These are phyloP conservation scores for Penicillium odoratum DNA, from an alignment of 495 filamentous ascomycete species.

Conservation along the genomic window DNA sequence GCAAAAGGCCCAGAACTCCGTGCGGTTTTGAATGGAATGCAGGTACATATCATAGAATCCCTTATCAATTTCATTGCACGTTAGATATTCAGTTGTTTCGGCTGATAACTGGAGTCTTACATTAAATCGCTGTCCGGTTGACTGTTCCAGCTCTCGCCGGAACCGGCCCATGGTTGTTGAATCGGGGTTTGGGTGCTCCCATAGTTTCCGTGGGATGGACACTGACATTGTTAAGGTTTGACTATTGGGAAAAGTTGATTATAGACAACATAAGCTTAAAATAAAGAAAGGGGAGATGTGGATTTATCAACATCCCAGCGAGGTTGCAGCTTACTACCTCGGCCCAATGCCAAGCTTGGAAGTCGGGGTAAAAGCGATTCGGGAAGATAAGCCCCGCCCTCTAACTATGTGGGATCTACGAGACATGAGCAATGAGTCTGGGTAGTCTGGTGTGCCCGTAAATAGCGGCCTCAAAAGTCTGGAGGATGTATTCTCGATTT, in stretches of 20 bases:
- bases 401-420: no score
- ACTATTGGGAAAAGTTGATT: neutral
- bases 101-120: conserved; percentile 11
- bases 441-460: no score
- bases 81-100: neutral
- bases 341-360: no score
- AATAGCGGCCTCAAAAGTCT: no score
- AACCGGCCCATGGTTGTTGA: conserved; percentile 66
- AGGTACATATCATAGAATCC: conserved; percentile 9
- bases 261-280: neutral
- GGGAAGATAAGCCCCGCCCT: no score
- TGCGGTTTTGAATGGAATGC: conserved; percentile 13
- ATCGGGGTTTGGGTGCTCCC: conserved; percentile 62
- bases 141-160: conserved; percentile 27
- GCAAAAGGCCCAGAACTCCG: conserved; percentile 18
- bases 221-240: conserved; percentile 11
- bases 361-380: no score
- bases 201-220: conserved; percentile 45
- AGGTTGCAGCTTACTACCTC: no score
- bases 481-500: no score
- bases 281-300: no score
- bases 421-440: no score
- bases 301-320: no score
- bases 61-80: neutral
- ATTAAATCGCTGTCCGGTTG: conserved; percentile 16